phyloP scores from a whole-genome alignment of 805 yeast species.

The Zygosaccharomyces bisporus region DNA sequence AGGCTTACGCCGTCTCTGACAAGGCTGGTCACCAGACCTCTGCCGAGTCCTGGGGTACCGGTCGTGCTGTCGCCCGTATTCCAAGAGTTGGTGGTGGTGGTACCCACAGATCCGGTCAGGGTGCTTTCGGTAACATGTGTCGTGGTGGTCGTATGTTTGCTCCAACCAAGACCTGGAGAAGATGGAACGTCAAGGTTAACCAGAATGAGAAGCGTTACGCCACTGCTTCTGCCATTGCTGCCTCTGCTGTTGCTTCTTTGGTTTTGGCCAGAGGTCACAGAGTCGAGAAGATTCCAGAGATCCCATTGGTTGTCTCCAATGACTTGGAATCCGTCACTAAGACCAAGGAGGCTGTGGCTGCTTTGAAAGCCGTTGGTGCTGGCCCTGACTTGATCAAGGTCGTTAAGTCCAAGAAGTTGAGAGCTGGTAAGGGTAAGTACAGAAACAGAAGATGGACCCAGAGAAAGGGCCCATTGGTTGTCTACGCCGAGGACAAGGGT shows the following conservation, averaged over 20 bases:
- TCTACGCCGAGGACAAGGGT: constrained; percentile 97
- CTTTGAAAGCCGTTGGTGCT: constrained; percentile 97
- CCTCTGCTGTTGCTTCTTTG: constrained; percentile 96
- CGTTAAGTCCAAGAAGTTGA: constrained; percentile 95
- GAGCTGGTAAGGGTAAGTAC: constrained; percentile 99
- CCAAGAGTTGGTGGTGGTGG: constrained; percentile 99
- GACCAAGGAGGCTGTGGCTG: constrained; percentile 99
- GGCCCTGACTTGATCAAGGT: constrained; percentile 98
- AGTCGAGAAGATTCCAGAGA: constrained; percentile 96
- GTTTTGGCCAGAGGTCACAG: constrained; percentile 99
- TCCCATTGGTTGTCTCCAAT: constrained; percentile 94
- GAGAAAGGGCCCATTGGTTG: constrained; percentile 99
- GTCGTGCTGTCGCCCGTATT: constrained; percentile 99
- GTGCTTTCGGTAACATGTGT: constrained; percentile 99
- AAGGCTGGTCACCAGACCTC: constrained; percentile 99
- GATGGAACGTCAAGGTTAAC: constrained; percentile 99
- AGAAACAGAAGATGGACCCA: constrained; percentile 99
- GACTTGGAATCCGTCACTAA: constrained; percentile 89
- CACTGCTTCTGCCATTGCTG: constrained; percentile 99
- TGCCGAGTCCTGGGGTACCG: constrained; percentile 99
- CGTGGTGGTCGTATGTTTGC: constrained; percentile 99
- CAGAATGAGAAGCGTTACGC: constrained; percentile 99
- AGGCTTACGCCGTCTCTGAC: constrained; percentile 99
- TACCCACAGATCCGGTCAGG: constrained; percentile 99
- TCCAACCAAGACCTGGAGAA: constrained; percentile 99